Evolutionary conservation across 345 rosid species (phyloP).

Genomic region (Triadica sebifera): DNA sequence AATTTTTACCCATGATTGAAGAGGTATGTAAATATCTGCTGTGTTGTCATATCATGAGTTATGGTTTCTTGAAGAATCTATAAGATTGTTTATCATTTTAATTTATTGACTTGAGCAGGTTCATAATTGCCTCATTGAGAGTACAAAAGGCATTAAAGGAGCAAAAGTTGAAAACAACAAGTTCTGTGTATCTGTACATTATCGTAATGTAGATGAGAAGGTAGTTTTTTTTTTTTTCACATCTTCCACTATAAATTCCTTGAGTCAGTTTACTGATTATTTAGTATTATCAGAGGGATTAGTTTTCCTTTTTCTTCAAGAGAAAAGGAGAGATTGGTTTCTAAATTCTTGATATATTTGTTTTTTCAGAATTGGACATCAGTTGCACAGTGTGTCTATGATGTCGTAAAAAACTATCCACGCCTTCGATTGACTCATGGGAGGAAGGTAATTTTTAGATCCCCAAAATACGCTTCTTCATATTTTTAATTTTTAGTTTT

Average conservation of each 20-base stretch:
- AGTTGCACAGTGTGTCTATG: slow-evolving; percentile 54
- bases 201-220: slow-evolving; percentile 83
- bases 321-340: neutral
- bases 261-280: neutral
- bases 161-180: slow-evolving; percentile 80
- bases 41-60: neutral
- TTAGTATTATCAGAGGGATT: no score
- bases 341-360: neutral
- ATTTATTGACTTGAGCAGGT: slow-evolving; percentile 47
- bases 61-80: neutral
- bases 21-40: slow-evolving; percentile 35
- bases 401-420: slow-evolving; percentile 51
- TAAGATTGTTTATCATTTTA: neutral
- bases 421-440: slow-evolving; percentile 65
- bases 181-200: slow-evolving; percentile 93
- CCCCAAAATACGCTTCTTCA: neutral
- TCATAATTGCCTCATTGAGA: slow-evolving; percentile 52
- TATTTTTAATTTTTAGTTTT: neutral
- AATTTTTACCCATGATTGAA: slow-evolving; percentile 65
- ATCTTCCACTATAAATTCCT: neutral
- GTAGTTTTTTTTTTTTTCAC: slow-evolving; percentile 27
- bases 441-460: slow-evolving; percentile 54
- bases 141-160: slow-evolving; percentile 64
- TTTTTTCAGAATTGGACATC: slow-evolving; percentile 23
- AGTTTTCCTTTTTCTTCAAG: no score